These are phyloP conservation scores for Microdochium trichocladiopsis DNA, from an alignment of 2,329 filamentous ascomycete genomes.

Conservation along the genomic window DNA sequence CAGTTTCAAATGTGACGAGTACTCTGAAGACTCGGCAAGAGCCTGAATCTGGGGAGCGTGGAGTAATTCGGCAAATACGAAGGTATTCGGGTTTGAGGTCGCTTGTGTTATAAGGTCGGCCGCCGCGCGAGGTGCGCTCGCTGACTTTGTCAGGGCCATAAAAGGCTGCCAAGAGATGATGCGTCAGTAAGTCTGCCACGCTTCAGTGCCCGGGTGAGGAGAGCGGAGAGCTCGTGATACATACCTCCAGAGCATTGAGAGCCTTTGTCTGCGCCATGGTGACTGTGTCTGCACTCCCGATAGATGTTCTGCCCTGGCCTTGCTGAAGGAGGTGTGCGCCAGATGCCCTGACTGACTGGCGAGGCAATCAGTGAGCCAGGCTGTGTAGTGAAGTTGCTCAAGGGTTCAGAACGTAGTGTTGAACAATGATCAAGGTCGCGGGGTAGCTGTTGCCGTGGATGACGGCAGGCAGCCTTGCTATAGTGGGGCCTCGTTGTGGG, in stretches of 20 bases:
- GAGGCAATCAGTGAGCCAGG: too few species aligned
- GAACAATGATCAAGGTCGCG: too few species aligned
- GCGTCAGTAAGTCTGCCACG: conserved; percentile 27
- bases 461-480: too few species aligned
- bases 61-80: conserved; percentile 90
- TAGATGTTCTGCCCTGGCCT: too few species aligned
- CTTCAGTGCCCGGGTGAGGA: neutral
- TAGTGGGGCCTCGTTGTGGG: too few species aligned
- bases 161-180: conserved; percentile 58
- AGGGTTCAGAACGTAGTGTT: too few species aligned
- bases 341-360: too few species aligned
- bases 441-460: too few species aligned
- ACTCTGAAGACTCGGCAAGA: conserved; percentile 55
- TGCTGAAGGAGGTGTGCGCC: too few species aligned
- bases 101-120: conserved; percentile 82
- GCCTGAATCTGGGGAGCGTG: conserved; percentile 71
- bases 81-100: conserved; percentile 84
- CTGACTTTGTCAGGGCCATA: conserved; percentile 79
- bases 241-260: conserved; percentile 56
- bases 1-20: conserved; percentile 56
- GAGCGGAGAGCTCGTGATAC: conserved; percentile 7
- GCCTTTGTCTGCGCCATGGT: conserved; percentile 69
- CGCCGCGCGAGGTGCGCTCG: conserved; percentile 74
- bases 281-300: conserved; percentile 4
- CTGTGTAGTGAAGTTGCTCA: too few species aligned